Evolutionary conservation across 805 yeast genomes (phyloP).

Genomic region (Monosporozyma yasuniensis): DNA sequence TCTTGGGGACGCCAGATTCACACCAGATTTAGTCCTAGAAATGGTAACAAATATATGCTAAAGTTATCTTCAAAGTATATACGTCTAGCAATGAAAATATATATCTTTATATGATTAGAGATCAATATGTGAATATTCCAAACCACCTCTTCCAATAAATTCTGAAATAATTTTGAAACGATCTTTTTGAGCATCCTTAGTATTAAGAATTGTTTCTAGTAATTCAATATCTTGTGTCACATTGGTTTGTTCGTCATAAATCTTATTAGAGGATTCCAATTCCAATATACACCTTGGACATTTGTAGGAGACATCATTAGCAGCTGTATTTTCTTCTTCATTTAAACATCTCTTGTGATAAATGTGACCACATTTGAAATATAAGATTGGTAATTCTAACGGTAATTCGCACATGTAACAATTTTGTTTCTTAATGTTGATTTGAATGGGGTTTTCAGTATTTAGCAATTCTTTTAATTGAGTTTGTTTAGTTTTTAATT

Average conservation of each 20-base stretch:
- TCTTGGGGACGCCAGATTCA: too few species aligned
- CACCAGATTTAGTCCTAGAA: too few species aligned
- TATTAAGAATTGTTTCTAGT: slow-evolving; percentile 49
- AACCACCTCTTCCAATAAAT: slow-evolving; percentile 80
- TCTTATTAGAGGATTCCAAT: slow-evolving; percentile 51
- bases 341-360: slow-evolving; percentile 74
- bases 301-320: slow-evolving; percentile 20
- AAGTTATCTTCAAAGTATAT: too few species aligned
- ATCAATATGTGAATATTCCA: slow-evolving; percentile 37
- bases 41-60: too few species aligned
- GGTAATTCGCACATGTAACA: slow-evolving; percentile 59
- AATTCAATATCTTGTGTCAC: slow-evolving; percentile 54
- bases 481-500: slow-evolving; percentile 46
- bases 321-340: slow-evolving; percentile 31
- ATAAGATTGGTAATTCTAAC: slow-evolving; percentile 70
- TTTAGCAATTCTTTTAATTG: slow-evolving; percentile 43
- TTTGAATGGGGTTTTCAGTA: slow-evolving; percentile 34
- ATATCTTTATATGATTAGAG: neutral
- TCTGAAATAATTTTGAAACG: slow-evolving; percentile 70
- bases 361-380: slow-evolving; percentile 79
- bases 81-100: too few species aligned
- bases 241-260: slow-evolving; percentile 52
- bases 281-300: slow-evolving; percentile 80
- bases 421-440: slow-evolving; percentile 42
- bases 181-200: slow-evolving; percentile 40